These are phyloP conservation scores for Pelargonium cotyledonis DNA, from an alignment of 441 rosid species.

Conservation along the genomic window DNA sequence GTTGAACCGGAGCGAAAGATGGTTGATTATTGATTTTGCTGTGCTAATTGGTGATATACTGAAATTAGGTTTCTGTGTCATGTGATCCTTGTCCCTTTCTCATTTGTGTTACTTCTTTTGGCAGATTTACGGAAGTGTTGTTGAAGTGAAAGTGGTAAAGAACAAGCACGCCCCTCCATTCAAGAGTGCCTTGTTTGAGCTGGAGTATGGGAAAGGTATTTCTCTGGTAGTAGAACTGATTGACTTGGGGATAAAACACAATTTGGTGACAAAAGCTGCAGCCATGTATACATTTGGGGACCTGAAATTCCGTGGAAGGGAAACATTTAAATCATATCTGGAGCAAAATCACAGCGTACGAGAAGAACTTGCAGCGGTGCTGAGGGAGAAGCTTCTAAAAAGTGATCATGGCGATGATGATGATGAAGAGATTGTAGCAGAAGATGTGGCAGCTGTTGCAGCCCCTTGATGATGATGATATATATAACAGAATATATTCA, in stretches of 20 bases:
- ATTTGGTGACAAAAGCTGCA: constrained; percentile 44
- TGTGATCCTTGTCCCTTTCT: constrained; percentile 1
- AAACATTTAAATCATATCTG: constrained; percentile 49
- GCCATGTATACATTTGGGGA: constrained; percentile 42
- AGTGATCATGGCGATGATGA: neutral
- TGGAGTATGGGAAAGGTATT: constrained; percentile 93
- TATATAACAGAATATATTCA: too few species aligned
- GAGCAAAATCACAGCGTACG: constrained; percentile 33
- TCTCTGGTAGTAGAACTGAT: constrained; percentile 61
- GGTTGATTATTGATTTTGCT: too few species aligned
- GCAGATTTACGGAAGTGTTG: constrained; percentile 71
- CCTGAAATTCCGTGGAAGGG: constrained; percentile 59
- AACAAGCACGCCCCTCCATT: constrained; percentile 96
- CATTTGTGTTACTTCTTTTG: constrained; percentile 15
- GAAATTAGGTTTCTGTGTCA: too few species aligned
- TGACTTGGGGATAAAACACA: constrained; percentile 64
- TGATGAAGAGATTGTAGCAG: constrained; percentile 27
- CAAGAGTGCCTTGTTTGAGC: constrained; percentile 71
- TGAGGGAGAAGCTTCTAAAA: constrained; percentile 47
- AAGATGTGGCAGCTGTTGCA: constrained; percentile 25
- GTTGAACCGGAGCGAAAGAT: too few species aligned
- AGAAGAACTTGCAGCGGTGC: constrained; percentile 57
- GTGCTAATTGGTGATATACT: too few species aligned
- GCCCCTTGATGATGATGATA: constrained; percentile 10
- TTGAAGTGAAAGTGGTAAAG: constrained; percentile 80